Conservation (phyloP, 2,329 filamentous ascomycete species). For the Aspergillus carbonarius region DNA sequence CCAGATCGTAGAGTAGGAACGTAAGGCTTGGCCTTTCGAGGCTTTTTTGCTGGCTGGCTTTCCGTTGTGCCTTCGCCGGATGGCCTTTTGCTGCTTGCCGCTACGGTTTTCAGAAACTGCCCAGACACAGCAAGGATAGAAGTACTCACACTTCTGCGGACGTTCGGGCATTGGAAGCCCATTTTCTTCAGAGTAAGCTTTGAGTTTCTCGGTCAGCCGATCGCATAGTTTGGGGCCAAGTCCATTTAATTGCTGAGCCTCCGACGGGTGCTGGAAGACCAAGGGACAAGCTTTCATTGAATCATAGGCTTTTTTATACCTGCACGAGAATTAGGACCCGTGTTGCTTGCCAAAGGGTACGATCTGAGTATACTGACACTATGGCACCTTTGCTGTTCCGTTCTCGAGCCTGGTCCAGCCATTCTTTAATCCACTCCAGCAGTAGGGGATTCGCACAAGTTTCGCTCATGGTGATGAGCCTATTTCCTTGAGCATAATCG, state of each 20-base stretch:
- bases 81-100: slow-evolving; percentile 30
- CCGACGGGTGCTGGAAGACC: slow-evolving; percentile 67
- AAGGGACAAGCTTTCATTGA: slow-evolving; percentile 74
- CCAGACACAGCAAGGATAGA: background rate
- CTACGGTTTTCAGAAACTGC: slow-evolving; percentile 17
- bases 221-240: slow-evolving; percentile 71
- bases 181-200: slow-evolving; percentile 63
- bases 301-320: slow-evolving; percentile 73
- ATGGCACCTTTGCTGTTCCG: slow-evolving; percentile 68
- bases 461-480: slow-evolving; percentile 23
- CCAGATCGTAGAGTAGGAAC: slow-evolving; percentile 72
- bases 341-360: background rate
- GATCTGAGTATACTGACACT: slow-evolving; percentile 37
- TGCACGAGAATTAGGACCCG: slow-evolving; percentile 28
- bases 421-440: slow-evolving; percentile 73
- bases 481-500: background rate
- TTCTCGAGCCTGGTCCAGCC: slow-evolving; percentile 68
- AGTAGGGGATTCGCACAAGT: slow-evolving; percentile 68
- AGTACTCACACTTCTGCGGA: slow-evolving; percentile 42
- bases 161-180: slow-evolving; percentile 66
- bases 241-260: slow-evolving; percentile 70
- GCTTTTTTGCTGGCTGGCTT: slow-evolving; percentile 55
- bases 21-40: slow-evolving; percentile 61
- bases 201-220: slow-evolving; percentile 61
- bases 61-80: slow-evolving; percentile 31